Percentiles rank a stretch among this genome's conserved stretches.
These are phyloP conservation scores for Lachancea mirantina DNA, from an alignment of 805 yeast species.

Conservation along the genomic window DNA sequence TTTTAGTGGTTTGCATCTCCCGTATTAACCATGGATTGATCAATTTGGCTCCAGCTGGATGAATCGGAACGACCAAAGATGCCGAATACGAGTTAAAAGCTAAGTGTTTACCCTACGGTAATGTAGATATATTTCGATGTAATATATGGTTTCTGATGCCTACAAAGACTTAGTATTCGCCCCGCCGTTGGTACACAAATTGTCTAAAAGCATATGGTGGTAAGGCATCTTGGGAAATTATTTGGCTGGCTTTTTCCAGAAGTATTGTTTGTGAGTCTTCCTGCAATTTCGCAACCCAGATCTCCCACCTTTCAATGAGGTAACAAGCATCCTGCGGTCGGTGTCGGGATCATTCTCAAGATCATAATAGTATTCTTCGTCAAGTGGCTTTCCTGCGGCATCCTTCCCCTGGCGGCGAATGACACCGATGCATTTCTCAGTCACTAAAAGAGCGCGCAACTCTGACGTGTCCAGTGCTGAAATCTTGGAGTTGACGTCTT, in stretches of 20 bases:
- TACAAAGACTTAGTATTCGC: too few relatives aligned
- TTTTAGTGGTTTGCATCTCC: too few relatives aligned
- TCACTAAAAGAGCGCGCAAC: conserved; percentile 38
- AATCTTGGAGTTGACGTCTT: conserved; percentile 52
- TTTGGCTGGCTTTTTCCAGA: conserved; percentile 41
- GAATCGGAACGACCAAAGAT: too few relatives aligned
- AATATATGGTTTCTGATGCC: too few relatives aligned
- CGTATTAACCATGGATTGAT: too few relatives aligned
- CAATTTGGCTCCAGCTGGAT: too few relatives aligned
- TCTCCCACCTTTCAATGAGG: conserved; percentile 67
- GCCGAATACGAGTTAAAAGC: too few relatives aligned
- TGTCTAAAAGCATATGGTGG: too few relatives aligned
- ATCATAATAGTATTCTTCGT: conserved; percentile 87
- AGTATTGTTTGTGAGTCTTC: conserved; percentile 78
- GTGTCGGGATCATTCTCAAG: conserved; percentile 73
- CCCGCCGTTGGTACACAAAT: too few relatives aligned
- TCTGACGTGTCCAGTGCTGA: conserved; percentile 40
- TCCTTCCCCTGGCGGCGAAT: conserved; percentile 88
- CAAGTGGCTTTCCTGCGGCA: conserved; percentile 92
- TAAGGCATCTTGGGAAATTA: too few relatives aligned
- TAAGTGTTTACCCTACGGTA: too few relatives aligned
- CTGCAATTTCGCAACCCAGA: conserved; percentile 83
- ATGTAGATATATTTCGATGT: too few relatives aligned
- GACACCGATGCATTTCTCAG: conserved; percentile 67
- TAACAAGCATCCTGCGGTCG: conserved; percentile 62